These are phyloP conservation scores for Globisporangium canariense DNA, from an alignment of 352 stramenopile genomes.

Conservation along the genomic window DNA sequence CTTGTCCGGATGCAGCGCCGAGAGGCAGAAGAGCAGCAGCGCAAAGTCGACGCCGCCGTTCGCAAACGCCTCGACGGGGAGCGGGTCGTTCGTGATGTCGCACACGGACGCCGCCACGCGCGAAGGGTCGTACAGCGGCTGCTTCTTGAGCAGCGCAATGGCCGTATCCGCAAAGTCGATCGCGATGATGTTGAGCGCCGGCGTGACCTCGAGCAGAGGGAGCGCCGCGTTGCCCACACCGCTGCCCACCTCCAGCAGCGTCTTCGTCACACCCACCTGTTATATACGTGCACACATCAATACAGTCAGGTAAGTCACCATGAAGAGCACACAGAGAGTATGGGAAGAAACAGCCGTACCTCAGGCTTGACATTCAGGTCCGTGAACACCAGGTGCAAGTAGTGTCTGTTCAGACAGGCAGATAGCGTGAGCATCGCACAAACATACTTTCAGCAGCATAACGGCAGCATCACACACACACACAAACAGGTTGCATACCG, in stretches of 20 bases:
- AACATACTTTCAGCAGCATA: neutral
- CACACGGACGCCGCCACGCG: slow-evolving; percentile 74
- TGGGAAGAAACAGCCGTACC: slow-evolving; percentile 8
- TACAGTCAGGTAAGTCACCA: neutral
- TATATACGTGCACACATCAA: neutral
- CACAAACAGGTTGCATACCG: slow-evolving; percentile 22
- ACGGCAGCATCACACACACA: neutral
- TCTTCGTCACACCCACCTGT: slow-evolving; percentile 37
- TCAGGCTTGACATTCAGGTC: slow-evolving; percentile 68
- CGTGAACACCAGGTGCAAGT: slow-evolving; percentile 91
- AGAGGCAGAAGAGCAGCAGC: slow-evolving; percentile 88
- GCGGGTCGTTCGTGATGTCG: slow-evolving; percentile 79
- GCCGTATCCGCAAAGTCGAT: slow-evolving; percentile 92
- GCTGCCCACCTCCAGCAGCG: slow-evolving; percentile 93
- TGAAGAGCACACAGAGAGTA: no score
- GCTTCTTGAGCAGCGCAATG: slow-evolving; percentile 90
- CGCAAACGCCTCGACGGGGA: slow-evolving; percentile 47
- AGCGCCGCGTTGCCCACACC: slow-evolving; percentile 94
- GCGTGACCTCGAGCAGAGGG: slow-evolving; percentile 91
- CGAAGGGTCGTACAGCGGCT: slow-evolving; percentile 73
- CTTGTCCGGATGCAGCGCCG: slow-evolving; percentile 87
- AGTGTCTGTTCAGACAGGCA: slow-evolving; percentile 54
- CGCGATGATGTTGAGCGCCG: slow-evolving; percentile 82
- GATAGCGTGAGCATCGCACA: neutral
- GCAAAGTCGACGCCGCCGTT: slow-evolving; percentile 79